Evolutionary conservation across 345 rosid genomes (phyloP), one percentile per base, ranked within the genome.

Genomic region (Hirschfeldia incana): DNA sequence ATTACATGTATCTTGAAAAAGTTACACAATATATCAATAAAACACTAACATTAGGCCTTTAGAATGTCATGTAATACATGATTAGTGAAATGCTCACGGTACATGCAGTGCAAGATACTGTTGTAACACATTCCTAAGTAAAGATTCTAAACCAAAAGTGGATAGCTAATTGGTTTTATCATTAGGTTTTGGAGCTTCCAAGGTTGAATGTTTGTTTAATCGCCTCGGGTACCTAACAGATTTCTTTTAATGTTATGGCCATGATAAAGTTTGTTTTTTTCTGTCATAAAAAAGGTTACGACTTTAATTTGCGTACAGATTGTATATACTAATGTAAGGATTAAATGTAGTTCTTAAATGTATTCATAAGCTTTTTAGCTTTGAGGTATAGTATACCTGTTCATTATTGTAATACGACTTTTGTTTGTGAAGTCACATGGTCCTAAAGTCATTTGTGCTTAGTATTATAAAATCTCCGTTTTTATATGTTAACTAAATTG

Each of bases 391-490:
- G 33, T 59, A 55, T 64, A 65, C 65, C 37, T 32, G 53, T 69
- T 33, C 73, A 80, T 75, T 75, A 75, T 75, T 80, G 83, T 70
- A 76, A 70, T 55, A 70, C 63, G 60, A 55, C 82, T 59, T 55
- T 37, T 75, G 75, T 78, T 80, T 78, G 83, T 86, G 85, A 76
- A 73, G 53, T 84, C 92, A 90, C 94, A 85, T 86, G 93, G 89
- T 80, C 32, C 68, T 85, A 21, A 83, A 79, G 65, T 74, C 75
- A 83, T 85, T 81, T 86, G 92, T 72, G 79, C 81, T 79, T 84
- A 32, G 53, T 84, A 70, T 67, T 51, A 63, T 86, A 75, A 57
- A 30, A 26, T 44, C 39, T 32, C 9, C 1, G 12, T 53, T 76
- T 68, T 30, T 78, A 82, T 76, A 37, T 51, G 42, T 39, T 26